A percentile compares a stretch with the other conserved stretches of the same genome.
Conservation (phyloP, 805 yeast species). For the Yarrowia alimentaria region DNA sequence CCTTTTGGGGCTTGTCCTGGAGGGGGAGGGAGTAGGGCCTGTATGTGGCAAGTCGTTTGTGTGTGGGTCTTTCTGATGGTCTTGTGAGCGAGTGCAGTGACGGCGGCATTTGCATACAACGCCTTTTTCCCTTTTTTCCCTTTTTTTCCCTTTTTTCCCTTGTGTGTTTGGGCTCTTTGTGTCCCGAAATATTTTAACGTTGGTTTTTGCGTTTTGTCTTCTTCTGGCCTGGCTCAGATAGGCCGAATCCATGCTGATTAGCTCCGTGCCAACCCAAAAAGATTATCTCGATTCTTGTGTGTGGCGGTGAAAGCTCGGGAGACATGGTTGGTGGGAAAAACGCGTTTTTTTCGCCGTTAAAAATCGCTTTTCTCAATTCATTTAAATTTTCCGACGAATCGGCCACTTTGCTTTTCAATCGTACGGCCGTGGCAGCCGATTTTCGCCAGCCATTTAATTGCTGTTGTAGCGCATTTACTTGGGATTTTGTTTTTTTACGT, state of each 20-base stretch:
- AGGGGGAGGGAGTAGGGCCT: too few species aligned
- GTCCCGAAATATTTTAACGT: too few species aligned
- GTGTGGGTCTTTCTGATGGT: too few species aligned
- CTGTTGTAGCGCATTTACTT: not conserved
- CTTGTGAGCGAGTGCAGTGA: constrained; percentile 17
- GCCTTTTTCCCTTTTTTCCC: not conserved
- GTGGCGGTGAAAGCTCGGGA: constrained; percentile 20
- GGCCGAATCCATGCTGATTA: constrained; percentile 25
- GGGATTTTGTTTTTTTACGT: too few species aligned
- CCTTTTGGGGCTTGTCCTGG: too few species aligned
- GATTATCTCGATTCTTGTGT: constrained; percentile 15
- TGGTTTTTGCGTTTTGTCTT: constrained; percentile 5
- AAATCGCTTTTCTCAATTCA: not conserved
- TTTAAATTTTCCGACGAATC: too few species aligned
- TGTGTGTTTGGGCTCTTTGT: not conserved
- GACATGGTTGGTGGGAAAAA: not conserved
- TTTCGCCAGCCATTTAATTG: too few species aligned
- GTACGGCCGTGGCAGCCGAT: too few species aligned
- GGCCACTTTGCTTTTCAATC: not conserved
- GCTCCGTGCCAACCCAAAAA: constrained; percentile 10
- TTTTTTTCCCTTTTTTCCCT: not conserved
- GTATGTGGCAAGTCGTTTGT: too few species aligned
- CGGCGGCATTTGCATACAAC: constrained; percentile 17
- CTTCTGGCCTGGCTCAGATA: constrained; percentile 21
- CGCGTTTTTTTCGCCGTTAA: not conserved